Base-by-base conservation (phyloP, 2,329 filamentous ascomycete genomes). In the Blumeria hordei region DNA sequence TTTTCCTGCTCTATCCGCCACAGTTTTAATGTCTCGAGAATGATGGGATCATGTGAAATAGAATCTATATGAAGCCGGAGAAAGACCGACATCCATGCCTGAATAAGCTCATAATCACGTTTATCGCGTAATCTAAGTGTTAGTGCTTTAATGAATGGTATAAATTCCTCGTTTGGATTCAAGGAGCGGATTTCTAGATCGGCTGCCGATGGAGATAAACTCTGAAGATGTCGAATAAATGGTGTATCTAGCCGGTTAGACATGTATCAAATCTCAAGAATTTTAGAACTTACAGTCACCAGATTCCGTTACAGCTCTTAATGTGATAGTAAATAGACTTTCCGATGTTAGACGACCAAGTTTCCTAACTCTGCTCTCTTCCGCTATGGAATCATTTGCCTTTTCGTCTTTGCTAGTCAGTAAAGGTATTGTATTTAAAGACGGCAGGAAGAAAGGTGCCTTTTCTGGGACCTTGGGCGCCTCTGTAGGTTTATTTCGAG, bases 61-160 rank as follows among this genome's bases (percentile, higher is more conserved):
- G 74, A 69, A 58, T 82, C 80, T 6, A 74, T 74, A 67, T 96
- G 90, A 43, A 94, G 70, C 51, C 81, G 77, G 57, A 98, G 66
- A 64, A 96, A 94, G 0, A 96, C 90, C 1, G 83, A 81, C 88
- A 98, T 96, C 90, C 92, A 98, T 0, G 88, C 87, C 68, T 96
- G 88, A 14, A 87, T 84, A 41, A 98, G 74, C 69, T 98, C 92
- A 67, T 94, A 98, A 67, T 96, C 92, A 51, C 77, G 77, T 59
- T 81, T 79, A 53, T 77, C 72, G 45, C 71, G 69, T 54, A 96
- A 70, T 11, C 83, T 74, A 55, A 71, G 73, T 0, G 85, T 93
- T 55, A 98, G 69, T 1, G 88, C 88, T n/a, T 71, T 68, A 54
- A 96, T 80, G 64, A 98, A 98, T 54, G 80, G 74, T 0, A 81